Evolutionary conservation across 192 early-diverging fungal genomes (phyloP).

Genomic region (Pilaira anomala): DNA sequence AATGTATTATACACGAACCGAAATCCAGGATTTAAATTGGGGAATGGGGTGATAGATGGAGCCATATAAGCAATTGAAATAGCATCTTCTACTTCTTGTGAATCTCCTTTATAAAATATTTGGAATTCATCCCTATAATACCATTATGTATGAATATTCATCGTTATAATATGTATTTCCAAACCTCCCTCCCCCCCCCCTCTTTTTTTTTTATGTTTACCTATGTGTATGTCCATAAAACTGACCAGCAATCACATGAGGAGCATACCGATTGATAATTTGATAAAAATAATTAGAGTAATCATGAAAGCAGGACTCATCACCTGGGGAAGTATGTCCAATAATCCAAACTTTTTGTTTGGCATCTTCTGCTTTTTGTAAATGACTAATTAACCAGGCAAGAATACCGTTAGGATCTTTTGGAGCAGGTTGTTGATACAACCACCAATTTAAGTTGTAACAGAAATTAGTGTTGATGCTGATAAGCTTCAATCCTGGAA

Average conservation of each 20-base stretch:
- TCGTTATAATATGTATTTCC: neutral
- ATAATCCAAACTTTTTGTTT: constrained; percentile 55
- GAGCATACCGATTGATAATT: constrained; percentile 52
- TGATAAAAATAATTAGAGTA: constrained; percentile 52
- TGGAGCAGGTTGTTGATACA: constrained; percentile 32
- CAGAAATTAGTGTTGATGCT: constrained; percentile 60
- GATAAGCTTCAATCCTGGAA: constrained; percentile 44
- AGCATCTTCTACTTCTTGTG: constrained; percentile 35
- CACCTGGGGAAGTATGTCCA: constrained; percentile 50
- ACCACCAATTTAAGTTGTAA: constrained; percentile 56
- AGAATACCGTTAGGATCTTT: constrained; percentile 50
- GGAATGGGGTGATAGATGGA: constrained; percentile 51
- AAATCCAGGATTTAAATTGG: constrained; percentile 51
- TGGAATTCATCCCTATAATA: constrained; percentile 46
- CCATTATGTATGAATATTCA: neutral
- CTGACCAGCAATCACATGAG: constrained; percentile 52
- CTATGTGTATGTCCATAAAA: constrained; percentile 58
- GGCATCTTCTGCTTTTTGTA: constrained; percentile 48
- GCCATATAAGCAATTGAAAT: constrained; percentile 47
- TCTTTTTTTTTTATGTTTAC: constrained; percentile 14
- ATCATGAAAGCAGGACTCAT: constrained; percentile 44
- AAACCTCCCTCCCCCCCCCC: neutral
- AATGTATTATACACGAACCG: constrained; percentile 24
- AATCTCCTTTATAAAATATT: constrained; percentile 42
- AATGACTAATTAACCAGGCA: constrained; percentile 45